phyloP scores from a whole-genome alignment of 495 filamentous ascomycete species.

The Penicillium ochrochloron region DNA sequence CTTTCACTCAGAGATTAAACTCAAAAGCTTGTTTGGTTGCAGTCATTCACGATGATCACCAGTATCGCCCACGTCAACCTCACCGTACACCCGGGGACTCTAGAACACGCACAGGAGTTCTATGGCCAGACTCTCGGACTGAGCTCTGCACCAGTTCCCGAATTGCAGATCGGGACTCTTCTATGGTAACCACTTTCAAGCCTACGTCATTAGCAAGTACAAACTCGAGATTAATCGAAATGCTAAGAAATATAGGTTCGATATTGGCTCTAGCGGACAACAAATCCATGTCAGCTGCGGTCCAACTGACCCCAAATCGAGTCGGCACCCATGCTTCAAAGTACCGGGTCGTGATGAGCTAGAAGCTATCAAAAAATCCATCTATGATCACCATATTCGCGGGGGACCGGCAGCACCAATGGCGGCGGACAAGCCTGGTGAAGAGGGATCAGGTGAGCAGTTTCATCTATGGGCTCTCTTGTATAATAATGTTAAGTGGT shows the following conservation, averaged over 20 bases:
- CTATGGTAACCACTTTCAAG: slow-evolving; percentile 44
- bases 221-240: neutral
- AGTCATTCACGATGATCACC: slow-evolving; percentile 53
- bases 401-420: slow-evolving; percentile 55
- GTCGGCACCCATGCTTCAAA: slow-evolving; percentile 63
- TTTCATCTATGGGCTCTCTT: neutral
- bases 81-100: slow-evolving; percentile 56
- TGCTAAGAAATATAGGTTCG: slow-evolving; percentile 45
- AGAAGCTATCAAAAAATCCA: slow-evolving; percentile 46
- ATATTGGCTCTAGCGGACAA: slow-evolving; percentile 60
- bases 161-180: slow-evolving; percentile 51
- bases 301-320: slow-evolving; percentile 48
- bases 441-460: slow-evolving; percentile 50
- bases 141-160: slow-evolving; percentile 53
- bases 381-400: slow-evolving; percentile 58
- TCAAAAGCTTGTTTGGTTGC: neutral
- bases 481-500: neutral
- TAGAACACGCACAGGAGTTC: slow-evolving; percentile 58
- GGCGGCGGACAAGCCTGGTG: slow-evolving; percentile 60
- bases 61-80: slow-evolving; percentile 66
- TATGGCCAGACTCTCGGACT: slow-evolving; percentile 61
- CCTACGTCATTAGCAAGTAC: neutral
- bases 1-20: neutral
- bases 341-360: slow-evolving; percentile 51
- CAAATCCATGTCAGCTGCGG: slow-evolving; percentile 63